These are phyloP conservation scores for Tetragonia tetragonoides DNA, from an alignment of 148 eudicot species.

Conservation along the genomic window DNA sequence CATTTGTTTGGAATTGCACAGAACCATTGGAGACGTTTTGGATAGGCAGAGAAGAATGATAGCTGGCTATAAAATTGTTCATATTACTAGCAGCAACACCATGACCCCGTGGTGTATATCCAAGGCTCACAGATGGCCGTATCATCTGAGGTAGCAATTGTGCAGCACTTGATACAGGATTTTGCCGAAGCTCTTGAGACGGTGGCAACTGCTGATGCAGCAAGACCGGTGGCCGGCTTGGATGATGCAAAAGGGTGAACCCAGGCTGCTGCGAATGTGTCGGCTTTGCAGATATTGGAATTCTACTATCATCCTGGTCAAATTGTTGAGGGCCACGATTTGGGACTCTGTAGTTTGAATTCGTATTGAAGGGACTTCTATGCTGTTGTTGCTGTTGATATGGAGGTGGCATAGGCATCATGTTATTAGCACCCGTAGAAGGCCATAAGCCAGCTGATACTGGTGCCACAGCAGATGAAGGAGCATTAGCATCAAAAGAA, in stretches of 20 bases:
- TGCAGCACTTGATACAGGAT: slow-evolving; percentile 33
- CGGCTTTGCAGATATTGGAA: slow-evolving; percentile 24
- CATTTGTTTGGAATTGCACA: slow-evolving; percentile 37
- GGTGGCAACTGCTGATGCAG: slow-evolving; percentile 40
- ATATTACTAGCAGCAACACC: slow-evolving; percentile 29
- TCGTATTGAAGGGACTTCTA: slow-evolving; percentile 41
- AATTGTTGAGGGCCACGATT: slow-evolving; percentile 47
- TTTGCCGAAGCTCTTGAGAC: slow-evolving; percentile 39
- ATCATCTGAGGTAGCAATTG: slow-evolving; percentile 26
- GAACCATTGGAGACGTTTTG: slow-evolving; percentile 39
- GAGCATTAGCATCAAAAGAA: slow-evolving; percentile 33
- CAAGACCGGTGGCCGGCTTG: slow-evolving; percentile 34
- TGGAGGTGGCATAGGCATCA: slow-evolving; percentile 31
- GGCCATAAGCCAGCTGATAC: slow-evolving; percentile 43
- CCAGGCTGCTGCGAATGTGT: slow-evolving; percentile 41
- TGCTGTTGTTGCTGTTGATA: slow-evolving; percentile 41
- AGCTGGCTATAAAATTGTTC: slow-evolving; percentile 32
- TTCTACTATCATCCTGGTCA: slow-evolving; percentile 31
- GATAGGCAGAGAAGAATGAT: slow-evolving; percentile 46
- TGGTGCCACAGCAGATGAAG: slow-evolving; percentile 31
- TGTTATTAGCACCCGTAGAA: slow-evolving; percentile 31
- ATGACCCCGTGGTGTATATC: slow-evolving; percentile 45
- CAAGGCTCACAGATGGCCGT: slow-evolving; percentile 41
- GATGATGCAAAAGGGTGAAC: slow-evolving; percentile 35
- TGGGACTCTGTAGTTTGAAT: slow-evolving; percentile 30